A percentile compares a stretch with the other conserved stretches of the same genome.
Evolutionary conservation across 1,139 yeast genomes (phyloP).

Genomic region (Debaryomyces psychrophilus): DNA sequence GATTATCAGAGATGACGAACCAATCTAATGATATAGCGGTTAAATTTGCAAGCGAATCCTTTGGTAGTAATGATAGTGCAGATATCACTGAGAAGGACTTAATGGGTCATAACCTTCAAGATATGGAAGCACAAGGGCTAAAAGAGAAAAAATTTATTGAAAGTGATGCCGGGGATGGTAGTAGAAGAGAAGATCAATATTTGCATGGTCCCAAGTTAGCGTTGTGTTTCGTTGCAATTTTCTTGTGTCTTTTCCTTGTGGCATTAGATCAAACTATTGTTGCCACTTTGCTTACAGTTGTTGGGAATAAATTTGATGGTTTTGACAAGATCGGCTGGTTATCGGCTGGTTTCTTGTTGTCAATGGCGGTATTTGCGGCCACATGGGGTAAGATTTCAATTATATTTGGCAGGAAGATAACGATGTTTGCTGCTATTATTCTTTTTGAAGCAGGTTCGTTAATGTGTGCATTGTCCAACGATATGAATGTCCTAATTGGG

Average conservation of each 20-base stretch:
- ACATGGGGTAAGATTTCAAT: conserved; percentile 48
- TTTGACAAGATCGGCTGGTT: conserved; percentile 33
- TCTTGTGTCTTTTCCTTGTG: conserved; percentile 37
- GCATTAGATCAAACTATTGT: conserved; percentile 49
- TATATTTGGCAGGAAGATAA: conserved; percentile 48
- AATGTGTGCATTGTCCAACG: conserved; percentile 44
- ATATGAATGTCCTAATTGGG: conserved; percentile 43
- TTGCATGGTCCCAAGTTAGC: conserved; percentile 32
- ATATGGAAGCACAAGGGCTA: conserved; percentile 4
- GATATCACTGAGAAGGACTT: neutral
- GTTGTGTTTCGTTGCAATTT: conserved; percentile 31
- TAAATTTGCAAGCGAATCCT: neutral
- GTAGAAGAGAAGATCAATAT: conserved; percentile 41
- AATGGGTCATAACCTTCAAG: neutral
- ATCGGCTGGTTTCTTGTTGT: conserved; percentile 30
- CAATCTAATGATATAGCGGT: neutral
- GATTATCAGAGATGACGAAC: neutral
- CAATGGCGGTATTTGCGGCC: conserved; percentile 39
- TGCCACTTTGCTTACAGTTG: conserved; percentile 37
- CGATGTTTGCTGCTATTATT: conserved; percentile 36
- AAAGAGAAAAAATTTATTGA: conserved; percentile 25
- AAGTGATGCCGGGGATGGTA: conserved; percentile 49
- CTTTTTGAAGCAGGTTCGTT: conserved; percentile 45
- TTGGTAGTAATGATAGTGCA: neutral
- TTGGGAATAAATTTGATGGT: conserved; percentile 40